phyloP scores from a whole-genome alignment of 1,284 basidiomycete genomes.

The Paramarasmius palmivorus region DNA sequence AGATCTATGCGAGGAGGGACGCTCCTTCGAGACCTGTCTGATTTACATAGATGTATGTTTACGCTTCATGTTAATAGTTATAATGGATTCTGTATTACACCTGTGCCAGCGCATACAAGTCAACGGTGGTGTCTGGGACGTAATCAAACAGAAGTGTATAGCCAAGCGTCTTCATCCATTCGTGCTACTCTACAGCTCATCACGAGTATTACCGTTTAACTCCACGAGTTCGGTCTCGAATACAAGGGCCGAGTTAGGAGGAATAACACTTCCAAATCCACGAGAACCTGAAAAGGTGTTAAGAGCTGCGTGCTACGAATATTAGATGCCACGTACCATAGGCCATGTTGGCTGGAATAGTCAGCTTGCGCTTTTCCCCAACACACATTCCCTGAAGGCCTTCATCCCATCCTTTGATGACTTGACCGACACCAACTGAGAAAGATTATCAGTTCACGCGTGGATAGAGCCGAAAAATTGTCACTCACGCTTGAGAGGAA shows the following conservation, averaged over 20 bases:
- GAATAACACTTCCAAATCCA: conserved; percentile 80
- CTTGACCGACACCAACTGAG: conserved; percentile 76
- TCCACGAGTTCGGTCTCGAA: conserved; percentile 86
- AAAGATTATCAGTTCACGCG: background rate
- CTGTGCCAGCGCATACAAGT: too few relatives aligned
- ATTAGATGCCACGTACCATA: conserved; percentile 64
- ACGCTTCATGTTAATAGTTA: background rate
- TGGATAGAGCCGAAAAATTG: conserved; percentile 5
- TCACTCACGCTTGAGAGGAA: conserved; percentile 66
- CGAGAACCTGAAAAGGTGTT: conserved; percentile 54
- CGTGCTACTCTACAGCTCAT: conserved; percentile 14
- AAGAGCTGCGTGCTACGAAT: background rate
- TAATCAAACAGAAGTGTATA: too few relatives aligned
- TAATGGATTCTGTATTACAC: too few relatives aligned
- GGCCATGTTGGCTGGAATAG: conserved; percentile 75
- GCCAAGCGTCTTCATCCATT: too few relatives aligned
- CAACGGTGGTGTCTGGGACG: too few relatives aligned
- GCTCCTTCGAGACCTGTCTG: conserved; percentile 52
- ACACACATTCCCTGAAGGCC: conserved; percentile 86
- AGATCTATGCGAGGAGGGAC: conserved; percentile 73
- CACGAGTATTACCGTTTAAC: conserved; percentile 33
- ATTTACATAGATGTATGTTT: background rate
- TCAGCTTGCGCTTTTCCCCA: conserved; percentile 89
- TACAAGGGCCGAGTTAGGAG: conserved; percentile 80
- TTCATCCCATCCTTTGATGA: conserved; percentile 83